Conservation (phyloP, 805 yeast species). For the Wickerhamiella nectarea region DNA sequence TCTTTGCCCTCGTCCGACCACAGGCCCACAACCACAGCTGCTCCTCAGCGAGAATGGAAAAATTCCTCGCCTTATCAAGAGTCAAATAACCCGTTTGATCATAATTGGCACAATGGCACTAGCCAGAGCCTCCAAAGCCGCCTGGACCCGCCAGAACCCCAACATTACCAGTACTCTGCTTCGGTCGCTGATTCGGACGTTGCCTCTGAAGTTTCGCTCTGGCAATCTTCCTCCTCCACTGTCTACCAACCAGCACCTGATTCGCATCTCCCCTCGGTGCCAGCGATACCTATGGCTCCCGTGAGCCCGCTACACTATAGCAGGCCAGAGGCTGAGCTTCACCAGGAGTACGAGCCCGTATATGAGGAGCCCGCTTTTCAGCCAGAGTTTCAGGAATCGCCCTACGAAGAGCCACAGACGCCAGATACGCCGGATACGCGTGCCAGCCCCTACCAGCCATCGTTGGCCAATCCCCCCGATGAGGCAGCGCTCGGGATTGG, state of each 20-base stretch:
- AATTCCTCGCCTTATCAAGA: not conserved
- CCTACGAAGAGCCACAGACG: no score
- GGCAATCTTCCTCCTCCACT: slow-evolving; percentile 1
- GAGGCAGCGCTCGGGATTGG: slow-evolving; percentile 20
- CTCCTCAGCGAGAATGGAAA: slow-evolving; percentile 3
- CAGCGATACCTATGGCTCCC: not conserved
- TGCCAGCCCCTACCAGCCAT: no score
- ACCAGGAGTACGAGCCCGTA: not conserved
- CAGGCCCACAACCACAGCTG: slow-evolving; percentile 3
- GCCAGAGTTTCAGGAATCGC: no score
- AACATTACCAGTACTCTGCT: not conserved
- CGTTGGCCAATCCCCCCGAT: not conserved
- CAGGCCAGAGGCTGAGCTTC: not conserved
- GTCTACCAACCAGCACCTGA: not conserved
- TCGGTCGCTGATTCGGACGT: not conserved
- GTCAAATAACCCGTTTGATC: not conserved
- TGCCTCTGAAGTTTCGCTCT: not conserved
- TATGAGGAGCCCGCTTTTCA: no score
- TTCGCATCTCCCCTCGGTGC: not conserved
- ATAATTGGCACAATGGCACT: not conserved
- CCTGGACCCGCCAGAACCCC: no score
- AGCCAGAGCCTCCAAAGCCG: not conserved
- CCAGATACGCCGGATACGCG: no score
- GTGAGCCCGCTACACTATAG: not conserved
- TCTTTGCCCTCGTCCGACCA: slow-evolving; percentile 10